phyloP scores from a whole-genome alignment of 1,139 yeast genomes.

The Scheffersomyces cryptocercus region DNA sequence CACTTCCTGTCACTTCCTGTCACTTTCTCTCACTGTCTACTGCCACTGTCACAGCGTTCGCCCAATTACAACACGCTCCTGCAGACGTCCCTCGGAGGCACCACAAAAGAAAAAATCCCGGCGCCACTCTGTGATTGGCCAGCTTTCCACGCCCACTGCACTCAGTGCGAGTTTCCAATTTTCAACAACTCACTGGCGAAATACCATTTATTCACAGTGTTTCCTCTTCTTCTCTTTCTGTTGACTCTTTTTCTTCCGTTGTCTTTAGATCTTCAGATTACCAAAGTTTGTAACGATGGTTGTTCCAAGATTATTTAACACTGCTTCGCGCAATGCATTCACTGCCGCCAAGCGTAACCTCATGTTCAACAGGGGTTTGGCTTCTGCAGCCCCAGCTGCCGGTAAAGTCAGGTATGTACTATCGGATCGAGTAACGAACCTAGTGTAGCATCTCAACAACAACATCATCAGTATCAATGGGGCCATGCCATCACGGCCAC shows the following conservation, averaged over 20 bases:
- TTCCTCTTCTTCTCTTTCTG: conserved; percentile 9
- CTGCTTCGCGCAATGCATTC: conserved; percentile 87
- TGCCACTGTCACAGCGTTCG: too few species aligned
- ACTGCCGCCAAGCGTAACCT: conserved; percentile 85
- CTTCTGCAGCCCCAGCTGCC: conserved; percentile 78
- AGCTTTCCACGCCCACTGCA: not conserved
- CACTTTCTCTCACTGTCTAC: too few species aligned
- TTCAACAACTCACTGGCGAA: too few species aligned
- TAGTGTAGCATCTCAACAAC: too few species aligned
- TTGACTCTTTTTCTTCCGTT: conserved; percentile 8
- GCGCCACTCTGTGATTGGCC: conserved; percentile 1
- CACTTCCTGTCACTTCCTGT: too few species aligned
- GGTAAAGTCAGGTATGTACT: conserved; percentile 90
- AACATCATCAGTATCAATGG: too few species aligned
- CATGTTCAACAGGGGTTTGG: conserved; percentile 78
- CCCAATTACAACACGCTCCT: not conserved
- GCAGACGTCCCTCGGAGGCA: not conserved
- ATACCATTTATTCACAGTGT: not conserved
- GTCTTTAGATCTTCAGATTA: conserved; percentile 17
- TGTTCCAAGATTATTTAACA: conserved; percentile 90
- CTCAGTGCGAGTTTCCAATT: too few species aligned
- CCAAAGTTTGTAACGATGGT: conserved; percentile 50
- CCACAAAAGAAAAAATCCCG: not conserved
- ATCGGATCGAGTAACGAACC: not conserved
- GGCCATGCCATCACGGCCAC: too few species aligned